Evolutionary conservation across 495 filamentous ascomycete species (phyloP).

Genomic region (Lasiosphaeria ovina): DNA sequence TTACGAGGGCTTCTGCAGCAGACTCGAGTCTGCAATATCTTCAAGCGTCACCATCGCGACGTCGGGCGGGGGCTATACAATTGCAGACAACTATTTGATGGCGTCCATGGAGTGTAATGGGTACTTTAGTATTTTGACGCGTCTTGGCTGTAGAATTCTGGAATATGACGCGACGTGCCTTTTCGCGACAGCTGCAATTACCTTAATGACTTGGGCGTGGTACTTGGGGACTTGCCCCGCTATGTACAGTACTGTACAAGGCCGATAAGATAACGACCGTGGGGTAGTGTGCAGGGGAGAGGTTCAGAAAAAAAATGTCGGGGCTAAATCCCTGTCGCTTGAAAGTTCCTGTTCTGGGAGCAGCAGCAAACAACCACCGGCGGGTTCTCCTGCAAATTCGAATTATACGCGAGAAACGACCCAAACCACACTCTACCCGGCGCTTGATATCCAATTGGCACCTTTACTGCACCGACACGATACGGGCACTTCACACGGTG

Average conservation of each 20-base stretch:
- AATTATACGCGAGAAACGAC: neutral
- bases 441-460: neutral
- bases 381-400: neutral
- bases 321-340: constrained; percentile 14
- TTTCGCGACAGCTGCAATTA: constrained; percentile 13
- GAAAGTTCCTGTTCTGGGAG: neutral
- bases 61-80: neutral
- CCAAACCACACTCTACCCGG: neutral
- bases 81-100: neutral
- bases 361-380: neutral
- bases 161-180: constrained; percentile 18
- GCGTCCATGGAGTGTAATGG: neutral
- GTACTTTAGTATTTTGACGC: constrained; percentile 13
- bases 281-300: constrained; percentile 19
- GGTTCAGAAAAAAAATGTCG: constrained; percentile 26
- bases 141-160: constrained; percentile 3
- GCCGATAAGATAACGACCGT: constrained; percentile 35
- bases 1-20: constrained; percentile 36
- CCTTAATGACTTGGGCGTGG: neutral
- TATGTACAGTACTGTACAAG: constrained; percentile 1
- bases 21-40: constrained; percentile 22
- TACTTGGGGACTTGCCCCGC: constrained; percentile 19
- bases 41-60: constrained; percentile 32
- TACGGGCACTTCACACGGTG: neutral
- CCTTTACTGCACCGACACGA: too few species aligned